Base-by-base conservation (phyloP, 2,329 filamentous ascomycete genomes). In the Stachybotrys chlorohalonatus region DNA sequence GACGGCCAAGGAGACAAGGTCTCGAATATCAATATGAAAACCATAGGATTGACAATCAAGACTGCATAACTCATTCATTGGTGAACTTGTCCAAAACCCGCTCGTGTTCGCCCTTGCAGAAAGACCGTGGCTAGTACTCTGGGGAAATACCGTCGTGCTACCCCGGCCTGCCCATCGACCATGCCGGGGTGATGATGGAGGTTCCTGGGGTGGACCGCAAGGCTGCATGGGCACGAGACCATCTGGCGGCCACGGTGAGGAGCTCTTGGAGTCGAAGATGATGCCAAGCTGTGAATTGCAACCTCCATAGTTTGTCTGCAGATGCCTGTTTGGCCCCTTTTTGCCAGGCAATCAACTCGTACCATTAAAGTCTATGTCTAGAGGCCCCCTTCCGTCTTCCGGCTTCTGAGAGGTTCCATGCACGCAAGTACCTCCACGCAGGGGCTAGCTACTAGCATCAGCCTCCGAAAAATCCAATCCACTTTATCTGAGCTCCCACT, bases 401-500 rank as follows among this genome's bases (percentile, higher is more conserved):
- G 39, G 50, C n/a, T 45, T 52, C 50, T n/a, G 9, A 47, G 11
- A 9, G 17, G 11, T 45, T 49, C 46, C 50, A n/a, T 49, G 50
- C 46, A 46, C 31, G 9, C 15, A 11, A 24, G 52, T 15, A 42
- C 36, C 8, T 42, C 49, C 32, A 13, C 32, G 50, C 50, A 52
- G 50, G 50, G 50, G 49, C 9, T 6, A 36, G 30, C 48, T 42
- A 42, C 36, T 49, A 53, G 52, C 54, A 51, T 54, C 53, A 51
- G 55, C 53, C 56, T 53, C 56, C 53, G 46, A 53, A 58, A 50
- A 54, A 46, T 47, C 15, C 46, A n/a, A 4, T 4, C 46, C 15
- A 47, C 46, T 47, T 47, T n/a, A 16, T n/a, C 9, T 13, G 8
- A 4, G 8, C 46, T 47, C 17, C 46, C 46, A 47, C 15, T n/a